Evolutionary conservation across 257 asterid species (phyloP), one percentile per base, ranked within the genome.

Genomic region (Mentha longifolia): DNA sequence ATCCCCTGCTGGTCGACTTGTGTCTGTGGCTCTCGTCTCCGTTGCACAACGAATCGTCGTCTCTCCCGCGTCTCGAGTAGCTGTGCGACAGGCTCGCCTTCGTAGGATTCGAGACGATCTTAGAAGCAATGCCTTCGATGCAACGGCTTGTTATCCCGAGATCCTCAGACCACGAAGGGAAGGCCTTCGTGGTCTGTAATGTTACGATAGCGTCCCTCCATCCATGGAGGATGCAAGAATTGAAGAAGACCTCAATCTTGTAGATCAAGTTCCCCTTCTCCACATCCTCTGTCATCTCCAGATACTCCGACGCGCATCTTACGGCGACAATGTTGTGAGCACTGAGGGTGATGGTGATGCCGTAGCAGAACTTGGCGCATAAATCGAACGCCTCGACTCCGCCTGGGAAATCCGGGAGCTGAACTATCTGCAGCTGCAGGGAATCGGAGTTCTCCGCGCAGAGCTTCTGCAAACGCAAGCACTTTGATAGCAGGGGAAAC

Each of bases 301-400:
- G 89, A 37, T 88, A 92, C 43, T 90, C 97, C 1, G 98, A 88
- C 1, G 97, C 96, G 45, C 98, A 85, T 2, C 97, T 83, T 14
- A 78, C 81, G 0, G 95, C 61, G 30, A 92, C 95, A 2, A 92
- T 66, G 88, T 90, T 92, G 88, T 85, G 81, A 41, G 97, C 97
- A 17, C 97, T 92, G 13, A 92, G 83, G 47, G 97, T 92, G 67
- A 90, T 74, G 14, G 95, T 90, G 59, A 90, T 90, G 52, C 97
- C 96, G 56, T 92, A 92, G 78, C 98, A 92, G 89, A 92, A 92
- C 66, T 92, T 92, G 0, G 98, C 98, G 60, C 98, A 92, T 5
- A 83, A 42, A 52, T 92, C 98, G 55, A 92, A 92, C 4, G 96
- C 95, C 70, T 92, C 97, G 3, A 80, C 72, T 1, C 96, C 97